phyloP scores from a whole-genome alignment of 441 rosid species.

The Isatis lusitanica region DNA sequence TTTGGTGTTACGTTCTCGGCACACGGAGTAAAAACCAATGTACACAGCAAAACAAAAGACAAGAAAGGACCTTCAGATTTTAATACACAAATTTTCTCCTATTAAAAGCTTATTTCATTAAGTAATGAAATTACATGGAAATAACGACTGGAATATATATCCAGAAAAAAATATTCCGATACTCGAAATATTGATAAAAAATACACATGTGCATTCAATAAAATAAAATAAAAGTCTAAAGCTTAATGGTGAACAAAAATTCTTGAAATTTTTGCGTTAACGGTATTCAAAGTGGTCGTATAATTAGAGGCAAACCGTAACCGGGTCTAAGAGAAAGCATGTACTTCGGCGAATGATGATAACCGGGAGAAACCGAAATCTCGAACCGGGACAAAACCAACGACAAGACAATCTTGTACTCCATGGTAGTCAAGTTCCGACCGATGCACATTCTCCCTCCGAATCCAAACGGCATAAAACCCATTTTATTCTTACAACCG shows the following conservation, averaged over 20 bases:
- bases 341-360: slow-evolving; percentile 68
- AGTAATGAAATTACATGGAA: neutral
- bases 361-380: slow-evolving; percentile 61
- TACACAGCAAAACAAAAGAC: neutral
- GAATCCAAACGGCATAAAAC: slow-evolving; percentile 91
- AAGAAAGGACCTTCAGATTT: neutral
- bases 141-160: neutral
- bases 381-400: slow-evolving; percentile 66
- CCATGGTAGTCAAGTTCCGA: slow-evolving; percentile 68
- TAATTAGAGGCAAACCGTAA: slow-evolving; percentile 69
- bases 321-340: slow-evolving; percentile 80
- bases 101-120: neutral
- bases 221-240: neutral
- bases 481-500: slow-evolving; percentile 89
- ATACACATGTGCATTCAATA: neutral
- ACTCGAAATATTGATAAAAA: neutral
- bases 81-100: neutral
- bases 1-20: too few species aligned
- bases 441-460: slow-evolving; percentile 98
- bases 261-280: neutral
- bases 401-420: slow-evolving; percentile 74
- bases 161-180: neutral
- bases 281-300: slow-evolving; percentile 43
- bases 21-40: neutral
- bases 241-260: neutral